These are phyloP conservation scores for Malassezia sp. DNA, from an alignment of 1,284 basidiomycete genomes.

Conservation along the genomic window DNA sequence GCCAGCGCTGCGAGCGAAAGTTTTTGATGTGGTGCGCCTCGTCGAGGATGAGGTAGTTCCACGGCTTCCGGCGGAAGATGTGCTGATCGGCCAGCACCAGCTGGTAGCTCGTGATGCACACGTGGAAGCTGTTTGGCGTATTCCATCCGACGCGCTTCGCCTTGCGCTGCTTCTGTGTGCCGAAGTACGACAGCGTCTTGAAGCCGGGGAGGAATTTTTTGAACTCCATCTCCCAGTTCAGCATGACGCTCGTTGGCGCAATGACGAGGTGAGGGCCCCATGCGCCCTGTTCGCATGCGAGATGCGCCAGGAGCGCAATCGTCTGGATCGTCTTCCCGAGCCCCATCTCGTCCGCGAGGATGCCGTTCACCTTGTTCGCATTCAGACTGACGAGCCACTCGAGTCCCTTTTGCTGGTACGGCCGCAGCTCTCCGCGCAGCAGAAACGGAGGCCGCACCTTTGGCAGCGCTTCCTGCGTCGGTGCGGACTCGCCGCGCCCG, in stretches of 20 bases:
- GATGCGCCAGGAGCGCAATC: conserved; percentile 77
- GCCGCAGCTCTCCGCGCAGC: conserved; percentile 73
- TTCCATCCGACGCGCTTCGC: conserved; percentile 89
- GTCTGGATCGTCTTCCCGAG: conserved; percentile 91
- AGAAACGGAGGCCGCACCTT: conserved; percentile 50
- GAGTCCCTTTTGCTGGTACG: conserved; percentile 85
- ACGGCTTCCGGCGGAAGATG: conserved; percentile 85
- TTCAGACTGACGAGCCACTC: conserved; percentile 92
- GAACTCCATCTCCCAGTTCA: conserved; percentile 99
- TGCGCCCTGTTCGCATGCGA: conserved; percentile 84
- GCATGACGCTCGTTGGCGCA: conserved; percentile 83
- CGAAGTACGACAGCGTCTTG: conserved; percentile 82
- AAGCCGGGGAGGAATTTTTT: conserved; percentile 95
- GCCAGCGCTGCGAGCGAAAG: conserved; percentile 90
- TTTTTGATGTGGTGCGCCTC: conserved; percentile 99
- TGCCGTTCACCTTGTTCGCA: conserved; percentile 76
- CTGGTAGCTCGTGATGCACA: conserved; percentile 89
- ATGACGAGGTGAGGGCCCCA: conserved; percentile 96
- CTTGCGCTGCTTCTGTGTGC: conserved; percentile 77
- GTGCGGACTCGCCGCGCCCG: no score
- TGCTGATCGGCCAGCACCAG: conserved; percentile 78
- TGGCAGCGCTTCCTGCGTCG: conserved; percentile 8
- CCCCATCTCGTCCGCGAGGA: conserved; percentile 58
- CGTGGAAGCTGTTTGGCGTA: conserved; percentile 82
- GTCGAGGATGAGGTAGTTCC: conserved; percentile 94